Base-by-base conservation (phyloP, 306 rosid genomes). In the Acacia confusa region DNA sequence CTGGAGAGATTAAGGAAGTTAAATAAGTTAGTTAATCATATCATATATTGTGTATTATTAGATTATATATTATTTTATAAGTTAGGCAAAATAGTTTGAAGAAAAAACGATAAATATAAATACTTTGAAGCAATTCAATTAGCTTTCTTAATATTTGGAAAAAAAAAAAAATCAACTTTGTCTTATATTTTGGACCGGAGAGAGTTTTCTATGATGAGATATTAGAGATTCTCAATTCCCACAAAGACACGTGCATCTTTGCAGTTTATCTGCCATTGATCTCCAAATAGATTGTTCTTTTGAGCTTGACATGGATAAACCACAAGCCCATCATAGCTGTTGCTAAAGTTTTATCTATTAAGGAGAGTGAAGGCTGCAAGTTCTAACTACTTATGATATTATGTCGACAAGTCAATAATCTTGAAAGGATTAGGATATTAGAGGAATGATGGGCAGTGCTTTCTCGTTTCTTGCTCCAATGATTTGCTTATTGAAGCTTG, bases 221-320 rank as follows among this genome's bases (percentile, higher is more conserved):
- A 36, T 36, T 1, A 36, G 7, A 36, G 40, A 36, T 36, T 36
- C 40, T 36, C 8, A 36, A 36, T 36, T 36, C 40, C 40, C 40
- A 36, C 40, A 36, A 83, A 25, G 60, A 47, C 68, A 17, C 38
- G 1, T 16, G 34, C 32, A 15, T 67, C 75, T 50, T 34, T 50
- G 3, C 70, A 70, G 27, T 57, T 34, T 74, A 11, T 53, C 27
- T 52, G 75, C 66, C 53, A 70, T 63, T 60, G 78, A 47, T 61
- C 45, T 75, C 73, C 70, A 19, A 82, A 47, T 28, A 17, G 27
- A 17, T 17, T 9, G 17, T 25, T 20, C 48, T 27, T 67, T 67
- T 8, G 72, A 15, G 28, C 73, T 40, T 40, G n/a, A 13, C 4
- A 3, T 11, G 10, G 52, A 69, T 22, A 20, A 69, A n/a, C 19